Percentiles rank a stretch among this genome's conserved stretches.
Conservation (phyloP, 129 eudicot genomes). For the Flaveria bidentis region DNA sequence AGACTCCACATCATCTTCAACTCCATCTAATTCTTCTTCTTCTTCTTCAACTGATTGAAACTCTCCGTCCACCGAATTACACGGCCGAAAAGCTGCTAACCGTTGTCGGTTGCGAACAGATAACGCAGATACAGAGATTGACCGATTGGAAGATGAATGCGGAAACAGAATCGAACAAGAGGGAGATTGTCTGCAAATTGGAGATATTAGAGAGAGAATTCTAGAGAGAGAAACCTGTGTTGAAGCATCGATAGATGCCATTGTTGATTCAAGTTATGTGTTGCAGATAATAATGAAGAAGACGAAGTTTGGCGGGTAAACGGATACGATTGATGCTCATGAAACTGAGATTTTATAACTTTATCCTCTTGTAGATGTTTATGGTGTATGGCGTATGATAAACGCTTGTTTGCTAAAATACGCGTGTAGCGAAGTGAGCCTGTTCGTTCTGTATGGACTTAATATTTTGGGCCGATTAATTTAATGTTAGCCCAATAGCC, state of each 20-base stretch:
- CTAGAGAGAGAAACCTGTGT: slow-evolving; percentile 44
- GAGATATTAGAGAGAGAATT: slow-evolving; percentile 35
- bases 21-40: slow-evolving; percentile 34
- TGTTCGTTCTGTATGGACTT: neutral
- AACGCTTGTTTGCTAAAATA: slow-evolving; percentile 12
- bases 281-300: slow-evolving; percentile 14
- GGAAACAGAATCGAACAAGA: slow-evolving; percentile 27
- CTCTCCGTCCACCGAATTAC: slow-evolving; percentile 22
- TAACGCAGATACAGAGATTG: slow-evolving; percentile 31
- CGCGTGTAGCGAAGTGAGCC: neutral
- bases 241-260: slow-evolving; percentile 41
- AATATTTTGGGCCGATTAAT: neutral
- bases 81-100: slow-evolving; percentile 10
- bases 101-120: slow-evolving; percentile 19
- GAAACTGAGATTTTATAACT: neutral
- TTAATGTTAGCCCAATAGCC: neutral
- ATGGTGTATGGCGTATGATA: slow-evolving; percentile 20
- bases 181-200: slow-evolving; percentile 22
- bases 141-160: slow-evolving; percentile 3
- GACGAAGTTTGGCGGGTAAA: slow-evolving; percentile 39
- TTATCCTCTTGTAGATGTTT: slow-evolving; percentile 22
- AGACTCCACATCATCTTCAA: slow-evolving; percentile 44
- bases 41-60: slow-evolving; percentile 27
- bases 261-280: slow-evolving; percentile 14
- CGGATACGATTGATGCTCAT: neutral